Base-by-base conservation (phyloP, 768 basidiomycete species). In the Mycena latifolia region DNA sequence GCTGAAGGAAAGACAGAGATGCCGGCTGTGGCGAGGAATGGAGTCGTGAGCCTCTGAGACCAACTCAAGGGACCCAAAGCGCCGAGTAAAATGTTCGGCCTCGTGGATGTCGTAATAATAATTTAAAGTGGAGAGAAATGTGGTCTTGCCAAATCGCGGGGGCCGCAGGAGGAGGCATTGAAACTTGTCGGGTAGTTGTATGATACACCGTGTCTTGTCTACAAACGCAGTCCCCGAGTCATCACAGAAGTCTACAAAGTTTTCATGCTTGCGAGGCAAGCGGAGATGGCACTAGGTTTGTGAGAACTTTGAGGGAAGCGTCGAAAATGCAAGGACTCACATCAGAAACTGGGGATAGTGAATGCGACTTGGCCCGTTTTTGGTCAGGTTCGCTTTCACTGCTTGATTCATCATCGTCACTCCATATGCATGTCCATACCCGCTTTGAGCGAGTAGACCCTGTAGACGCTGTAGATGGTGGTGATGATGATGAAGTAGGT, bases 111-210 rank as follows among this genome's bases (percentile, higher is more conserved):
- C 61, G 31, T 54, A 54, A 22, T 31, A 62, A 17, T 54, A 22
- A 4, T 22, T 27, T 10, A 62, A 35, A 18, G 22, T 55, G 11
- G 61, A 54, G 14, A 62, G 31, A 37, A 62, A 47, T 8, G 45
- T 18, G 28, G 61, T 47, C 12, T 62, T 62, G n/a, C 61, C 61
- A 18, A 62, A 62, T 7, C 43, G 39, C 5, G 61, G 61, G 14
- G 52, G 61, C 6, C 61, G 61, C 22, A 62, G 33, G 11, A 62
- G 52, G 18, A 62, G 39, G 24, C 28, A 46, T 3, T 52, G 61
- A 37, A 24, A 54, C 18, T 29, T 33, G 7, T 55, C 18, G 15
- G 61, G 31, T n/a, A 62, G 25, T 27, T 55, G 29, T 20, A 35
- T 3, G 22, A 53, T 33, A 18, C 25, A 20, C 2, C 4, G 45